Percentiles rank a stretch among this genome's conserved stretches.
These are phyloP conservation scores for Pyrrhoderma lamaoense DNA, from an alignment of 1,284 basidiomycete species.

Conservation along the genomic window DNA sequence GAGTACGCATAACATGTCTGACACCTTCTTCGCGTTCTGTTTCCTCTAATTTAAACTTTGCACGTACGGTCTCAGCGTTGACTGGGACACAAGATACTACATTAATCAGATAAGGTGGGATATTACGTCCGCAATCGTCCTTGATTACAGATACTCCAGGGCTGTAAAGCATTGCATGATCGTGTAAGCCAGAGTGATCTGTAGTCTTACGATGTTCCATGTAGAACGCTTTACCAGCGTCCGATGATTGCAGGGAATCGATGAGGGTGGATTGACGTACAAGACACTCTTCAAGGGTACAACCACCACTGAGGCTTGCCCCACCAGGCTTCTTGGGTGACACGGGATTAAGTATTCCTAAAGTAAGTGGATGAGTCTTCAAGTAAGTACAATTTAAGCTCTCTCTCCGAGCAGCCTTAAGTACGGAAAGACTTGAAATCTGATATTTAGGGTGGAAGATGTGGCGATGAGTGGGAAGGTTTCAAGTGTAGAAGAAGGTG, in stretches of 20 bases:
- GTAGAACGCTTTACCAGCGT: constrained; percentile 14
- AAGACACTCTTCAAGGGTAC: constrained; percentile 16
- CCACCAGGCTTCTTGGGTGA: constrained; percentile 17
- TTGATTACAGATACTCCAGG: constrained; percentile 15
- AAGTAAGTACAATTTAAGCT: background rate
- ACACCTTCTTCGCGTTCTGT: constrained; percentile 35
- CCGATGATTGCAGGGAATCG: constrained; percentile 17
- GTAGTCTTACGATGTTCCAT: constrained; percentile 13
- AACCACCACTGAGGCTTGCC: constrained; percentile 13
- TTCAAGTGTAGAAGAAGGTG: background rate
- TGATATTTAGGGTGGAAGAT: background rate
- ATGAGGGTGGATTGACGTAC: constrained; percentile 17
- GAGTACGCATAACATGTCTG: constrained; percentile 31
- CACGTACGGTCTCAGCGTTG: constrained; percentile 36
- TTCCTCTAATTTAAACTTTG: constrained; percentile 32
- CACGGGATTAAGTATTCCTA: constrained; percentile 13
- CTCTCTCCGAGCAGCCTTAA: constrained; percentile 13
- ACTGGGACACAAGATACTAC: constrained; percentile 40
- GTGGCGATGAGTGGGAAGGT: background rate
- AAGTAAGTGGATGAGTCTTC: background rate
- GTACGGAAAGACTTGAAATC: constrained; percentile 7
- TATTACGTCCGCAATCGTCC: constrained; percentile 18
- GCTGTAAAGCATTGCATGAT: constrained; percentile 17
- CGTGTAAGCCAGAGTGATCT: constrained; percentile 16
- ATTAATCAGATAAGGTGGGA: constrained; percentile 38